Base-by-base conservation (phyloP, 768 basidiomycete species). In the Tulasnella calospora region DNA sequence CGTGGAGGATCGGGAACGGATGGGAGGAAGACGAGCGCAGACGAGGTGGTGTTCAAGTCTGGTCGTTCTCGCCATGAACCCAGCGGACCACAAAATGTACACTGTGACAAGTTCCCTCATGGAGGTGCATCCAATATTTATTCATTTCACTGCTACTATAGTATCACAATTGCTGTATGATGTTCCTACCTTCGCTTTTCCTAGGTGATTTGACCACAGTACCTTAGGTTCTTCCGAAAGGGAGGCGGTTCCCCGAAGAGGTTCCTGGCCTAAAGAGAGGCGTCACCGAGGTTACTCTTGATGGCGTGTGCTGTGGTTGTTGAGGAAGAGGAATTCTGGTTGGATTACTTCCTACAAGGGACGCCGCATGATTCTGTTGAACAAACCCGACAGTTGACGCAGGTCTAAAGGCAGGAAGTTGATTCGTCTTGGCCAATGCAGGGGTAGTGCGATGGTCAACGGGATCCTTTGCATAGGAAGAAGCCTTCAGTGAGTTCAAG, bases 21-120 rank as follows among this genome's bases (percentile, higher is more conserved):
- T 91, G 90, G 87, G 91, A 94, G 82, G 94, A 95, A 79, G 94
- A 96, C 82, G 88, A 86, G 41, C 86, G 88, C 71, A 84, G 89
- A 77, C 86, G 90, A 79, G 94, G 94, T 6, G 91, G 90, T 0
- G 90, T 95, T 5, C 84, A 86, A 73, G 88, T 95, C 27, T 95
- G 93, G 93, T 76, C 46, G 10, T 74, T 33, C 44, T 36, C 70
- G 17, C 21, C 27, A 33, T 51, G n/a, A n/a, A 51, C 51, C 23
- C 21, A 6, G 21, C 21, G 23, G 51, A 12, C 21, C 23, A 13
- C 51, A 19, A 5, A 19, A 7, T 17, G 10, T 5, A 27, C 0
- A 30, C 27, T 23, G 5, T 33, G 1, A 17, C 30, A 12, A 67
- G 61, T 2, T 12, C 21, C 7, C n/a, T 51, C 23, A 51, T 1